A percentile compares a stretch with the other conserved stretches of the same genome.
Evolutionary conservation across 2,329 filamentous ascomycete species (phyloP).

Genomic region (Dendryphion nanum): DNA sequence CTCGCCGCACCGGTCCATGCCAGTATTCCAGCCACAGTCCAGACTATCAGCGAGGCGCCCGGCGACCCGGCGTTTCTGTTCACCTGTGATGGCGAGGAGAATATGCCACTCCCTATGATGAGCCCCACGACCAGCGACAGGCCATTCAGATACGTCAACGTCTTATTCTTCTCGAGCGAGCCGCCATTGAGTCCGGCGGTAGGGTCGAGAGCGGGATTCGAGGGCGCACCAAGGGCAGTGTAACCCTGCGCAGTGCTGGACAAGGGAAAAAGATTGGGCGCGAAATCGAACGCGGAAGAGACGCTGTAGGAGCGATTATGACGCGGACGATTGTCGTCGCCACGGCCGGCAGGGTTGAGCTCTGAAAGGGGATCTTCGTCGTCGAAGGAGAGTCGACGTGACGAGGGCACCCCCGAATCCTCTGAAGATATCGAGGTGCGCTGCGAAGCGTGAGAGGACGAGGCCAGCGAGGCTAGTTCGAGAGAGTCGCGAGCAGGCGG

Average conservation of each 20-base stretch:
- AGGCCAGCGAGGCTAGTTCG: slow-evolving; percentile 92
- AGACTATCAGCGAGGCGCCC: slow-evolving; percentile 86
- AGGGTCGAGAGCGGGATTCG: slow-evolving; percentile 54
- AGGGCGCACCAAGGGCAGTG: slow-evolving; percentile 78
- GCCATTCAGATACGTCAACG: slow-evolving; percentile 90
- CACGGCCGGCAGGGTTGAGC: slow-evolving; percentile 54
- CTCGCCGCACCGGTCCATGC: slow-evolving; percentile 96
- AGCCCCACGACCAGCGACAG: slow-evolving; percentile 86
- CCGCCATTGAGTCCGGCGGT: slow-evolving; percentile 64
- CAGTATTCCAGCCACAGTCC: slow-evolving; percentile 84
- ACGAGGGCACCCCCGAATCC: slow-evolving; percentile 86
- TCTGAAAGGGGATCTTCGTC: slow-evolving; percentile 73
- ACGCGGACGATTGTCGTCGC: slow-evolving; percentile 37
- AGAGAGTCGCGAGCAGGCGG: slow-evolving; percentile 77
- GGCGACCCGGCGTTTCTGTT: slow-evolving; percentile 89
- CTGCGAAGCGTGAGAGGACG: slow-evolving; percentile 67
- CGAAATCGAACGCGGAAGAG: slow-evolving; percentile 92
- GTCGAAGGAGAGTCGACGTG: slow-evolving; percentile 83
- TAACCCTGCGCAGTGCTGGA: slow-evolving; percentile 78
- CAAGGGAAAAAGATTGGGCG: slow-evolving; percentile 87
- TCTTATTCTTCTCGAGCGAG: slow-evolving; percentile 94
- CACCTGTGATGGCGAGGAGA: slow-evolving; percentile 90
- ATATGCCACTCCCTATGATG: slow-evolving; percentile 95
- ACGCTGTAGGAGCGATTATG: slow-evolving; percentile 78
- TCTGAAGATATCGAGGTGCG: slow-evolving; percentile 71